Evolutionary conservation across 805 yeast species (phyloP), one percentile per base, ranked within the genome.

Genomic region (Nakazawaea ernobii): DNA sequence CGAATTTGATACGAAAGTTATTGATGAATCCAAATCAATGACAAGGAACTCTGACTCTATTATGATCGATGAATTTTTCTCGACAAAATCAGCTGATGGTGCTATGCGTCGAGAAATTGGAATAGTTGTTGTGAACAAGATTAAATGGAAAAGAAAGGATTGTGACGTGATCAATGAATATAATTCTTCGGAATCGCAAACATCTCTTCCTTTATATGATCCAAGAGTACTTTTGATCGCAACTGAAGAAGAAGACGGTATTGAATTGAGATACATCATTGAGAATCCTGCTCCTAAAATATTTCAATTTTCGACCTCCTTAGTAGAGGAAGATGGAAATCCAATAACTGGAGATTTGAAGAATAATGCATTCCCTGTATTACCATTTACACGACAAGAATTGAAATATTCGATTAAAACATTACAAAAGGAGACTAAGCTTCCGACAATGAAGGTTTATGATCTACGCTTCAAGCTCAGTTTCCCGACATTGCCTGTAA

Each of bases 231-330:
- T 86, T 30, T 68, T 83, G 3, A 64, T 61, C n/a, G 58, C 69
- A 3, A 32, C 35, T 11, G 59, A 50, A 36, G 53, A 51, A 1
- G 50, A 57, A 39, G 54, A 55, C 30, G 51, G 52, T 10, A 15
- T 49, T 13, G 61, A 58, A 38, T 59, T 79, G 39, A 67, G 58
- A 11, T 86, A 77, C 58, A 69, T 72, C 44, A 57, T 87, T 42
- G 95, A 87, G 58, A 87, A 87, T 57, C 90, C 95, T 11, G 84
- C 95, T 0, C 71, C 84, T 2, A 69, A 84, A 39, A 74, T 83
- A 2, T 79, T 88, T 53, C 79, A 80, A 9, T 88, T 85, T 51
- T 56, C 62, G 26, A 56, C 61, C 1, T 47, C 65, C 7, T 48
- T 64, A 15, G 45, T 55, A 6, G 51, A 57, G 9, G 54, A 53